Conservation (phyloP, 257 asterid species). For the Rhazya stricta region DNA sequence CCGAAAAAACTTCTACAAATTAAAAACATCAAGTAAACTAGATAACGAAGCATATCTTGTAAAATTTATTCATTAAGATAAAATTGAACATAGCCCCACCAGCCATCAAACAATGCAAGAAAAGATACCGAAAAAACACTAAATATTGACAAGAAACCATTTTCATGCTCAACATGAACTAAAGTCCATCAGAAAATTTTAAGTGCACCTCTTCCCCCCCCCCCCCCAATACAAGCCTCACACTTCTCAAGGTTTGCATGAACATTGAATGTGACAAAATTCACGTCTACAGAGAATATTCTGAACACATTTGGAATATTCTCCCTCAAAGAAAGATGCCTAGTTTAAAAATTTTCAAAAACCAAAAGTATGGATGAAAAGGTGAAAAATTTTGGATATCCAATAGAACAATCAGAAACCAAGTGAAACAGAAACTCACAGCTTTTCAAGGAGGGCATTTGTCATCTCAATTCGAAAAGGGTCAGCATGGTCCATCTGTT, state of each 20-base stretch:
- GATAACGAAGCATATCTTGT: not conserved
- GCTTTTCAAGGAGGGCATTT: conserved; percentile 79
- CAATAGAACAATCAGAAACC: not conserved
- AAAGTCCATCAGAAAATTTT: not conserved
- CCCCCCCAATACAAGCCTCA: not conserved
- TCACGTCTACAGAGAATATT: not conserved
- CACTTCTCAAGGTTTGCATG: not conserved
- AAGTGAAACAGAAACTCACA: conserved; percentile 42
- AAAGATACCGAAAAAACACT: not conserved
- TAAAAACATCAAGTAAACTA: not conserved
- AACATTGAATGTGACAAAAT: not conserved
- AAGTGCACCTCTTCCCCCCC: no score
- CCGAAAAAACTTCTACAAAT: not conserved
- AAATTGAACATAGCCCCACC: not conserved
- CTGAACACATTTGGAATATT: not conserved
- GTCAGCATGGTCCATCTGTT: conserved; percentile 83
- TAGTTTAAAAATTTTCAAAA: not conserved
- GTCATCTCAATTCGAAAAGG: conserved; percentile 87
- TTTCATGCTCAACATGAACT: not conserved
- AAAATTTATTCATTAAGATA: not conserved
- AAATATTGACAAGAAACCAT: not conserved
- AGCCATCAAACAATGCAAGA: not conserved
- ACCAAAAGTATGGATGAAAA: not conserved
- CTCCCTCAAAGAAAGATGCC: not conserved
- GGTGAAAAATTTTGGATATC: not conserved